phyloP scores from a whole-genome alignment of 495 filamentous ascomycete species.

The Neurospora cerealis region DNA sequence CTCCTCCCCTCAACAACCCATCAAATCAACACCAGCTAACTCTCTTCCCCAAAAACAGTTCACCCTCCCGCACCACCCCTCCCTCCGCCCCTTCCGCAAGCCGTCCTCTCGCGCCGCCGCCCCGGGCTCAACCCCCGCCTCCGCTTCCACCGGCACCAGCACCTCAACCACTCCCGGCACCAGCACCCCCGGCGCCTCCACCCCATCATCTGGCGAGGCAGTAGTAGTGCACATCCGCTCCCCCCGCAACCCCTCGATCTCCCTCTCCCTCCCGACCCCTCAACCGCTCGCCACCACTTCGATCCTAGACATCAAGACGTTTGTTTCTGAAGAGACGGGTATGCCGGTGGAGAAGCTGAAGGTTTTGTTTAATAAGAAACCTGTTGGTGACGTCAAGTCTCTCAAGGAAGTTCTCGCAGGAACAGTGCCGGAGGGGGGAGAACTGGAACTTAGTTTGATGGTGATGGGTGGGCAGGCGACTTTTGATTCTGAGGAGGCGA shows the following conservation, averaged over 20 bases:
- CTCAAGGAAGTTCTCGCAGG: conserved; percentile 39
- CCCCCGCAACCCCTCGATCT: conserved; percentile 58
- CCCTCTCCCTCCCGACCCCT: conserved; percentile 43
- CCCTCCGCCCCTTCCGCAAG: conserved; percentile 8
- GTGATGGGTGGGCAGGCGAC: conserved; percentile 56
- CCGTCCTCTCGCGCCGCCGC: neutral
- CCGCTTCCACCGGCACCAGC: neutral
- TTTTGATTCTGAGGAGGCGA: neutral
- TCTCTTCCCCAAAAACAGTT: conserved; percentile 17
- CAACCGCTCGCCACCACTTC: conserved; percentile 43
- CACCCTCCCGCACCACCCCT: conserved; percentile 37
- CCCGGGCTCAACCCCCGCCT: neutral
- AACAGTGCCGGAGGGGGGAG: conserved; percentile 14
- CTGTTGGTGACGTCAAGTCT: conserved; percentile 58
- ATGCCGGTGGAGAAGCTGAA: conserved; percentile 63
- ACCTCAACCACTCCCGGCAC: conserved; percentile 17
- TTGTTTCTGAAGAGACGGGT: conserved; percentile 40
- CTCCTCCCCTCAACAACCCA: neutral
- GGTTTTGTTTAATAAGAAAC: conserved; percentile 74
- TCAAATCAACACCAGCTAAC: neutral
- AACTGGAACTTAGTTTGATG: conserved; percentile 76
- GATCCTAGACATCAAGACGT: conserved; percentile 61
- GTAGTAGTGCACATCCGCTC: conserved; percentile 53
- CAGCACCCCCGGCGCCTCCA: conserved; percentile 36
- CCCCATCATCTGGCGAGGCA: neutral